Evolutionary conservation across 2,329 filamentous ascomycete genomes (phyloP), one percentile per base, ranked within the genome.

Genomic region (Penicillium sp.): DNA sequence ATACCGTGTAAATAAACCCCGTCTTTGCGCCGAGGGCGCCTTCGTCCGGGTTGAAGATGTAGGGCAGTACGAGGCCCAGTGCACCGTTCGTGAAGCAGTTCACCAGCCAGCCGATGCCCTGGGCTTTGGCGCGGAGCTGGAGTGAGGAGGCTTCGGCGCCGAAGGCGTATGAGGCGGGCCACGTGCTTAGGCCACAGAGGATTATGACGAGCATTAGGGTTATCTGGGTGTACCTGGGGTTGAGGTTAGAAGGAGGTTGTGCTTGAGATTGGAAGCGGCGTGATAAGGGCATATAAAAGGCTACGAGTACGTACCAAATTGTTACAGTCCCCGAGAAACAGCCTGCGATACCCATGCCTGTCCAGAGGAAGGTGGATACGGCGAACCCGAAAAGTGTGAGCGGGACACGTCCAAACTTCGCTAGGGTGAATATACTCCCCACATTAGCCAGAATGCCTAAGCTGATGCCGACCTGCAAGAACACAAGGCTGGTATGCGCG

Each of bases 41-140:
- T n/a, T 75, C 67, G 58, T 82, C 80, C 0, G 77, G 71, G 63
- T 82, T 85, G 72, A 83, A 85, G 13, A 84, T 79, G 60, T 85
- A 86, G 0, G 84, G 84, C 0, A 85, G 68, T 1, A 78, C 76
- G 38, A 85, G 75, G 0, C 78, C 78, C 59, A 84, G 80, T 51
- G 80, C 69, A 3, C 79, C 79, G 30, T 77, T 78, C 5, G 76
- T 70, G 0, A 80, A 69, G 2, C 79, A 76, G 0, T 78, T 77
- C 2, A 76, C 70, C 3, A 81, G 71, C 71, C 83, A 82, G 4
- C 76, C 76, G 15, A 81, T 61, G 5, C 76, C 75, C 62, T 77
- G 75, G 1, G 76, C 72, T 56, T 76, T 77, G 6, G 76, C 74
- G 7, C 77, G 76, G 2, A 80, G 73, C 23, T 72, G 68, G 8